A percentile compares a stretch with the other conserved stretches of the same genome.
These are phyloP conservation scores for Monilinia polystroma DNA, from an alignment of 2,329 filamentous ascomycete genomes.

Conservation along the genomic window DNA sequence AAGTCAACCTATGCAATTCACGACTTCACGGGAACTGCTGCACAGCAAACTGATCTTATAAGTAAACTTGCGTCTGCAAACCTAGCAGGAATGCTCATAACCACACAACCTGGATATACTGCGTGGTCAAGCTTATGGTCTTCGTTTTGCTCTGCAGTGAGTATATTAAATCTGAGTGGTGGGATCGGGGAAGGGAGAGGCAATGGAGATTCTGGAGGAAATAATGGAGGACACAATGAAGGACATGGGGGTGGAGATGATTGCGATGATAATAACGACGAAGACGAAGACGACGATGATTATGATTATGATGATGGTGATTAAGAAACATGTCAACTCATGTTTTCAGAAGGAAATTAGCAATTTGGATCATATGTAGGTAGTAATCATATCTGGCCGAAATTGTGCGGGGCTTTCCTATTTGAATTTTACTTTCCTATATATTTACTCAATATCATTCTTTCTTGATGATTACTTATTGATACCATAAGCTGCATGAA, in stretches of 20 bases:
- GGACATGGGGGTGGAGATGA: neutral
- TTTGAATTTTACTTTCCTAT: neutral
- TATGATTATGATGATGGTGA: neutral
- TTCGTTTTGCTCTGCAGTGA: slow-evolving; percentile 26
- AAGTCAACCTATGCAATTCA: slow-evolving; percentile 32
- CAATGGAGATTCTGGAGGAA: neutral
- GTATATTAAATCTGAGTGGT: slow-evolving; percentile 13
- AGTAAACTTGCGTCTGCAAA: slow-evolving; percentile 28
- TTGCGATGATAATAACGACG: neutral
- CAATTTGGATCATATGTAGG: neutral
- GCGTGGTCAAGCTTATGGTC: slow-evolving; percentile 24
- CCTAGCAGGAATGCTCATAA: slow-evolving; percentile 29
- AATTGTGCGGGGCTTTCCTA: too few relatives aligned
- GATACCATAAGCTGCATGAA: neutral
- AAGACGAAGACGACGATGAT: neutral
- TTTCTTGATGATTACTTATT: neutral
- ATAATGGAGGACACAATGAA: neutral
- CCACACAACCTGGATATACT: slow-evolving; percentile 30
- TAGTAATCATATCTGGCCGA: neutral
- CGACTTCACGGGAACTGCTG: slow-evolving; percentile 26
- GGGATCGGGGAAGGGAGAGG: neutral
- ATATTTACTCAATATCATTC: neutral
- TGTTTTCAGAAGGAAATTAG: neutral
- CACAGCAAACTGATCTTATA: slow-evolving; percentile 27
- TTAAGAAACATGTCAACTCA: neutral